Conservation (phyloP, 2,329 filamentous ascomycete species). For the Aspergillus uvarum region DNA sequence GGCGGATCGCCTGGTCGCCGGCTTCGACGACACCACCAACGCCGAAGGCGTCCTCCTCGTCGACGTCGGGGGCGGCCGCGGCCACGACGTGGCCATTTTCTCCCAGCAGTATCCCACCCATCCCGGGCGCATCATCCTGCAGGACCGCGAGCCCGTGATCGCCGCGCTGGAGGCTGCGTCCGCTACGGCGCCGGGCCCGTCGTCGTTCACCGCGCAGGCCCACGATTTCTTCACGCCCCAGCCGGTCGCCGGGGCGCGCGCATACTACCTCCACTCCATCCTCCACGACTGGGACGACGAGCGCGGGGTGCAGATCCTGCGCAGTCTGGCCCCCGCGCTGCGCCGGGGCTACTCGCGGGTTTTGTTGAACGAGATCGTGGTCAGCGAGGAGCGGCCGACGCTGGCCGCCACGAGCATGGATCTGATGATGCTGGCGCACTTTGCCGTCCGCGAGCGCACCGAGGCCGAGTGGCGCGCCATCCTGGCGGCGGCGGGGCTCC, state of each 20-base stretch:
- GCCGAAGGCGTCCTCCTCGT: constrained; percentile 32
- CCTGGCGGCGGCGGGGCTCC: constrained; percentile 16
- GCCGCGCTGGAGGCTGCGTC: no score
- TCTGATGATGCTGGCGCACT: constrained; percentile 27
- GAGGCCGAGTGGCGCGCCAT: constrained; percentile 20
- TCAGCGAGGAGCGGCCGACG: constrained; percentile 19
- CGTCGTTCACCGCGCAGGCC: constrained; percentile 36
- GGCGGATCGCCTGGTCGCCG: constrained; percentile 20
- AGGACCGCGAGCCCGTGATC: constrained; percentile 20
- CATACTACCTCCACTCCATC: constrained; percentile 38
- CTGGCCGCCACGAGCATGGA: constrained; percentile 25
- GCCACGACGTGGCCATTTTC: constrained; percentile 43
- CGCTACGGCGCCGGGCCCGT: no score
- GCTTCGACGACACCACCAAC: neutral
- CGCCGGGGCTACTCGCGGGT: constrained; percentile 22
- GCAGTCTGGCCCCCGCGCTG: constrained; percentile 23
- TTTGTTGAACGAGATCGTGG: constrained; percentile 25
- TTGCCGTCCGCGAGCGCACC: constrained; percentile 20
- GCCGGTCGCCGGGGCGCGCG: constrained; percentile 41
- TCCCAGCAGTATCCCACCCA: constrained; percentile 30
- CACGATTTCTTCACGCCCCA: constrained; percentile 51
- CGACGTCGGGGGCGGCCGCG: constrained; percentile 45
- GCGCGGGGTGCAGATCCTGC: constrained; percentile 29
- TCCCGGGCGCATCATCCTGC: constrained; percentile 6
- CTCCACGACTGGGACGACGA: constrained; percentile 37